Percentiles rank a stretch among this genome's conserved stretches.
Conservation (phyloP, 192 early-diverging fungal species). For the Podochytrium sp. region DNA sequence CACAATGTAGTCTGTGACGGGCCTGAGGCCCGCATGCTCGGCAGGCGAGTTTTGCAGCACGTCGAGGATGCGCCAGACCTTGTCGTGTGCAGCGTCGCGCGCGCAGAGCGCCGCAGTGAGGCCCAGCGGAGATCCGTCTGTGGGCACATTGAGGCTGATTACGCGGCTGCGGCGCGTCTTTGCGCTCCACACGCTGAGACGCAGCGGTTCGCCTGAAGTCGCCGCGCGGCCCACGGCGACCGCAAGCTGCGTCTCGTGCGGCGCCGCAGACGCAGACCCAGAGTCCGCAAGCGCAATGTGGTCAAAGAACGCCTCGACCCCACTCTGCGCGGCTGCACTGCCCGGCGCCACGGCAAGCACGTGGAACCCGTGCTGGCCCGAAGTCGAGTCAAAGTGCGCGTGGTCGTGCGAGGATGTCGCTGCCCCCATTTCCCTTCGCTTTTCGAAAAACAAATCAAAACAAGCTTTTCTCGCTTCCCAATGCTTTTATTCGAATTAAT, state of each 20-base stretch:
- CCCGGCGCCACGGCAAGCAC: not conserved
- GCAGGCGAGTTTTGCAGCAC: constrained; percentile 27
- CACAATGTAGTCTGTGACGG: constrained; percentile 28
- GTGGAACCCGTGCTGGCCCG: not conserved
- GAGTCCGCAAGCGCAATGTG: constrained; percentile 27
- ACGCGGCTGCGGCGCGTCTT: not conserved
- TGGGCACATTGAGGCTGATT: not conserved
- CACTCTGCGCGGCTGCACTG: not conserved
- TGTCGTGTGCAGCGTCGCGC: not conserved
- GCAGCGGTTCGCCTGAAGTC: not conserved
- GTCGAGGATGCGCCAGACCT: constrained; percentile 27
- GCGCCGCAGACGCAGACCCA: not conserved
- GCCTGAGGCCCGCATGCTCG: constrained; percentile 22
- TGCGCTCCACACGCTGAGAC: constrained; percentile 8
- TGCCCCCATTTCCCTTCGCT: not conserved
- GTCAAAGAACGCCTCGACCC: constrained; percentile 23
- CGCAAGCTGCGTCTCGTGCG: not conserved
- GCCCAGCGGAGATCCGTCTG: not conserved
- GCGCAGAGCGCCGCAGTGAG: constrained; percentile 1
- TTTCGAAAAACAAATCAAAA: no score
- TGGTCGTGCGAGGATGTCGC: not conserved
- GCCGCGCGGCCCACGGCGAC: not conserved
- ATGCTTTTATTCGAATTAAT: not conserved
- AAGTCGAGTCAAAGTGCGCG: not conserved
- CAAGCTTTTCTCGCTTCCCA: no score